A percentile compares a stretch with the other conserved stretches of the same genome.
phyloP scores from a whole-genome alignment of 2,329 filamentous ascomycete genomes.

The Pseudogymnoascus sp. region DNA sequence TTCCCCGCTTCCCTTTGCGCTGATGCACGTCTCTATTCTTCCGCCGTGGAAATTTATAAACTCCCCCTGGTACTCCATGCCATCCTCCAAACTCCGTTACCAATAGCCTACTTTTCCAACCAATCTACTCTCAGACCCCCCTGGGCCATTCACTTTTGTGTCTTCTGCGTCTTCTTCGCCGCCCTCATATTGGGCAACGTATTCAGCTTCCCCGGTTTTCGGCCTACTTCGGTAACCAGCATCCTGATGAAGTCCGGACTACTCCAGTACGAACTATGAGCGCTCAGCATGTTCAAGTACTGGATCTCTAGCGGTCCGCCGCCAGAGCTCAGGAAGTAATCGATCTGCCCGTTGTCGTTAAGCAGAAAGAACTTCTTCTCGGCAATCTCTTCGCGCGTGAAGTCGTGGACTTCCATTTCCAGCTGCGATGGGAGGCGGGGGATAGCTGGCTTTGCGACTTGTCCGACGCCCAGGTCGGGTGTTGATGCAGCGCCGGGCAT shows the following conservation, averaged over 20 bases:
- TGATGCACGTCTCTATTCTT: neutral
- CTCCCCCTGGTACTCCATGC: neutral
- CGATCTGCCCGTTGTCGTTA: conserved; percentile 95
- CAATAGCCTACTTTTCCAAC: neutral
- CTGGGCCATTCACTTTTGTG: neutral
- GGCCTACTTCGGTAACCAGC: conserved; percentile 79
- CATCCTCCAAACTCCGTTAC: neutral
- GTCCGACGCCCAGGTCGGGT: conserved; percentile 33
- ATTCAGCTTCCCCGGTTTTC: conserved; percentile 58
- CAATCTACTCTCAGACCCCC: neutral
- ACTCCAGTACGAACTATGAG: conserved; percentile 91
- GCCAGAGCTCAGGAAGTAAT: conserved; percentile 78
- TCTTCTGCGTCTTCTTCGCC: conserved; percentile 36
- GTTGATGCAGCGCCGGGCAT: conserved; percentile 43
- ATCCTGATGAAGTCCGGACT: conserved; percentile 83
- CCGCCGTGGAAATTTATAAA: neutral
- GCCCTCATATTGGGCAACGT: conserved; percentile 53
- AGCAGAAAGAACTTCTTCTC: conserved; percentile 81
- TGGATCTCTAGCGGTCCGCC: conserved; percentile 88
- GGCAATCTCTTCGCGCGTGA: conserved; percentile 82
- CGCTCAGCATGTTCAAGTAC: conserved; percentile 93
- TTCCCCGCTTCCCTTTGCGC: neutral
- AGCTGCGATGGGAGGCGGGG: conserved; percentile 55
- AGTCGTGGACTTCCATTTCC: conserved; percentile 95
- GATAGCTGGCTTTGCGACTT: conserved; percentile 28